Base-by-base conservation (phyloP, 768 basidiomycete species). In the Epithele typhae region DNA sequence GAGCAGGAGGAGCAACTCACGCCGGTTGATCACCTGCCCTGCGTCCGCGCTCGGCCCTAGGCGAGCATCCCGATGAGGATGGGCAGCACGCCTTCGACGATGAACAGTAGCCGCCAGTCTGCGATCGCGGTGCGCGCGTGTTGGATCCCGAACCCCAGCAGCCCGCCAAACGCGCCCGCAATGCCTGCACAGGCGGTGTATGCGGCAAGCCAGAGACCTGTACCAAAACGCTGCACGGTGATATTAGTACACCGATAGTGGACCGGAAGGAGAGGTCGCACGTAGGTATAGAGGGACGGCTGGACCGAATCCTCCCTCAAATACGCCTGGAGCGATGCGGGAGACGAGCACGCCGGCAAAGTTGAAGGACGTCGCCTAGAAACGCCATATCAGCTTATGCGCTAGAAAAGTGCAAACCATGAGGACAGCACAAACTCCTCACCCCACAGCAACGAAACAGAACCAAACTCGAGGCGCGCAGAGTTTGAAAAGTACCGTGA, bases 121-220 rank as follows among this genome's bases (percentile, higher is more conserved):
- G 68, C 59, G 24, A 84, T 62, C 4, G 72, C 54, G 0, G 71
- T 51, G 45, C 80, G 64, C 2, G 70, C 71, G 58, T 87, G 76
- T 53, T 87, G 84, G 9, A 91, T 70, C 1, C 87, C 89, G 52
- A 85, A 91, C 3, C 89, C 87, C 34, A 92, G 77, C 37, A 90
- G 66, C n/a, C 89, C 88, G 12, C 87, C 87, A 49, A 91, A 91
- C 5, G 89, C 89, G 21, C 88, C 88, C 4, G 89, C 85, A 4
- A 88, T 78, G 3, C 88, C 87, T 4, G 88, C 87, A 59, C 88
- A 90, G 9, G 83, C 84, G 50, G 90, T 91, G 84, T 86, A 89
- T 55, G 86, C 79, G 1, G 84, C 86, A 75, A 82, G 76, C 37
- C 87, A 77, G 39, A 85, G 63, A 22, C 87, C 87, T 90, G 58